phyloP scores from a whole-genome alignment of 1,139 yeast genomes.

The Wickerhamiella pararugosa region DNA sequence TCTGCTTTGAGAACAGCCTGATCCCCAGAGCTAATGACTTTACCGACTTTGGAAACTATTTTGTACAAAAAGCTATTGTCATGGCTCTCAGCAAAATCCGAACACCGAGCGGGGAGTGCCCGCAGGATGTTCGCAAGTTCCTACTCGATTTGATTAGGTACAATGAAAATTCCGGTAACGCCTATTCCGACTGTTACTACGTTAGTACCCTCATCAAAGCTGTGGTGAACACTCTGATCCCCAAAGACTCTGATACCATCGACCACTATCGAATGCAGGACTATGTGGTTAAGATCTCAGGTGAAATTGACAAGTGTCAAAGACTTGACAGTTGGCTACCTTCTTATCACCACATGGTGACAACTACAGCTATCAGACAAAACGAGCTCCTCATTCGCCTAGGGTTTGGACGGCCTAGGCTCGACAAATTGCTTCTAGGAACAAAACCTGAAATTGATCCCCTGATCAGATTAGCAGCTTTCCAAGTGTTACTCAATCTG shows the following conservation, averaged over 20 bases:
- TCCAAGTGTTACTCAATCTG: constrained; percentile 48
- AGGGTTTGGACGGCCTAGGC: constrained; percentile 39
- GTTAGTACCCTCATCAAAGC: constrained; percentile 43
- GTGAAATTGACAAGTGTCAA: constrained; percentile 56
- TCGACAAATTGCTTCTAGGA: constrained; percentile 35
- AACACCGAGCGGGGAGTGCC: constrained; percentile 53
- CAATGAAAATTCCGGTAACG: constrained; percentile 75
- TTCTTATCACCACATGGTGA: constrained; percentile 45
- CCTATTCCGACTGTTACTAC: constrained; percentile 60
- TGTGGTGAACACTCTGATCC: constrained; percentile 34
- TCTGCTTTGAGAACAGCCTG: constrained; percentile 50
- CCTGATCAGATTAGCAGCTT: constrained; percentile 53
- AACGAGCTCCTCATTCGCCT: constrained; percentile 45
- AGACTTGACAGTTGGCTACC: constrained; percentile 84
- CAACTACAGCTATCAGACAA: constrained; percentile 41
- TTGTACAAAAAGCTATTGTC: constrained; percentile 57
- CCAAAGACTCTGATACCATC: constrained; percentile 11
- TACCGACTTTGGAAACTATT: constrained; percentile 47
- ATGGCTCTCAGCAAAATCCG: constrained; percentile 43
- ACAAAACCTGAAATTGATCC: constrained; percentile 37
- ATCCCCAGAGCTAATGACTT: constrained; percentile 77
- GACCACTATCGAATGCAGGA: constrained; percentile 14
- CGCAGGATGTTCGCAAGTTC: constrained; percentile 44
- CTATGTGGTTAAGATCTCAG: constrained; percentile 27
- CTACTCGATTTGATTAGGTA: constrained; percentile 59